Percentiles rank a stretch among this genome's conserved stretches.
Conservation (phyloP, 352 stramenopile species). For the Pythium oligandrum region DNA sequence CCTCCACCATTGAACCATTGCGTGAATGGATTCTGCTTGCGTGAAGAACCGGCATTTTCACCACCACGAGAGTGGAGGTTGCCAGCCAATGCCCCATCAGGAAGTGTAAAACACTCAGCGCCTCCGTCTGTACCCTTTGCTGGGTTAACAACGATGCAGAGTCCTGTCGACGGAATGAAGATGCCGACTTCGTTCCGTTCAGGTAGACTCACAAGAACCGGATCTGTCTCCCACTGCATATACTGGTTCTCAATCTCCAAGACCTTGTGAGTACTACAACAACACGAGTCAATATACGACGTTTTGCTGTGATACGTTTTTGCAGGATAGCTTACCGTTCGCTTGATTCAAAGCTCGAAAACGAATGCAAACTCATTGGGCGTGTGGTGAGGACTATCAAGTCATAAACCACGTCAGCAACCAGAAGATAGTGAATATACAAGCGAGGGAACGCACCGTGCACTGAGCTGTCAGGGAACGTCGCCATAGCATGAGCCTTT, state of each 20-base stretch:
- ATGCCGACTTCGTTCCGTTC: constrained; percentile 38
- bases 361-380: constrained; percentile 59
- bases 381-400: constrained; percentile 37
- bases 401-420: neutral
- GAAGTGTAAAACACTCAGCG: constrained; percentile 46
- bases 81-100: constrained; percentile 45
- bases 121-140: constrained; percentile 31
- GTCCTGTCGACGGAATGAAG: constrained; percentile 55
- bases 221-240: constrained; percentile 56
- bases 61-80: constrained; percentile 23
- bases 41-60: constrained; percentile 9
- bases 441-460: constrained; percentile 33
- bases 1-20: constrained; percentile 37
- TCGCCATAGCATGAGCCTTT: constrained; percentile 39
- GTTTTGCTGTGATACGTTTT: too few species aligned
- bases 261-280: constrained; percentile 37
- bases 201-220: constrained; percentile 43
- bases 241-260: constrained; percentile 64
- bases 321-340: constrained; percentile 21
- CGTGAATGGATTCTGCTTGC: constrained; percentile 35
- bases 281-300: neutral
- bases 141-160: constrained; percentile 44
- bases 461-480: constrained; percentile 56
- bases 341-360: constrained; percentile 39
- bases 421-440: neutral